Base-by-base conservation (phyloP, 805 yeast species). In the Cyberlindnera galapagoensis region DNA sequence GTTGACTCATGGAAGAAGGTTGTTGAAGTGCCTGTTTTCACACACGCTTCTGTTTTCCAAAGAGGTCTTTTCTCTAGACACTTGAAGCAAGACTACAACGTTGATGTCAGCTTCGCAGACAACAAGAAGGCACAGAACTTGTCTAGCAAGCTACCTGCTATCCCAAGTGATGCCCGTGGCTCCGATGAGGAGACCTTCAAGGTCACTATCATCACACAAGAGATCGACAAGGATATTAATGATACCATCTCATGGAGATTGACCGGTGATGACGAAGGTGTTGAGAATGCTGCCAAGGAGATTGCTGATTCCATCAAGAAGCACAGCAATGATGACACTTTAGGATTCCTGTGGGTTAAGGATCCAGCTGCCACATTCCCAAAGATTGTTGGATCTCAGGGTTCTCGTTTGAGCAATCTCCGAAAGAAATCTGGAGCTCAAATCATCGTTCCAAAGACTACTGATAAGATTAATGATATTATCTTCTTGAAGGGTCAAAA, bases 321-420 rank as follows among this genome's bases (percentile, higher is more conserved):
- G 25, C 74, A 74, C 31, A 49, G 63, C 36, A 46, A 50, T 15
- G 74, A 73, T 31, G 65, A 67, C 26, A 48, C 60, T 25, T 63
- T 61, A 29, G 92, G 78, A 10, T 83, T 74, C 71, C 59, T 81
- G 39, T 80, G 80, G 69, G 59, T 74, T 24, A 57, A 71, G 25
- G 66, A 72, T 36, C 58, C 74, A 10, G 16, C 10, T 20, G 51
- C 58, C 18, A 52, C 54, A 27, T 80, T 81, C 56, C 70, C 80
- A 36, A 71, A 67, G 52, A 64, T 85, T 33, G 72, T 86, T 42
- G 95, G 95, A 7, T 76, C 85, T 11, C 79, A 74, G 44, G 95
- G 95, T 28, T 59, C 76, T 21, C 75, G 71, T 40, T 65, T 85
- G 51, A 74, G 69, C 47, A 60, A 61, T 42, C 67, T 84, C 38